phyloP scores from a whole-genome alignment of 345 rosid species.

The Stellera chamaejasme region DNA sequence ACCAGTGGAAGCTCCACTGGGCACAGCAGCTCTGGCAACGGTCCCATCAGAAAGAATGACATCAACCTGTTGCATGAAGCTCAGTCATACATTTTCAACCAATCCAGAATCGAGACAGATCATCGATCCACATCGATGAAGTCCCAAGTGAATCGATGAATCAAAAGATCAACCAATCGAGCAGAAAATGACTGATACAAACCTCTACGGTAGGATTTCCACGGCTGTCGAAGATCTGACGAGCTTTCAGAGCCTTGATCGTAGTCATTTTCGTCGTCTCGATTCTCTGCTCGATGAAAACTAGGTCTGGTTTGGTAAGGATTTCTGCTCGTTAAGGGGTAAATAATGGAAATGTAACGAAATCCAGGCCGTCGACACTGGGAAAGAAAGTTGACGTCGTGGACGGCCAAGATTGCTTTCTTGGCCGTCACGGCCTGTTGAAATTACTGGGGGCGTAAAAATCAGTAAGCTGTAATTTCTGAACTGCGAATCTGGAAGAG shows the following conservation, averaged over 20 bases:
- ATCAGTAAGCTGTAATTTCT: too few species aligned
- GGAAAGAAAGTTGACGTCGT: background rate
- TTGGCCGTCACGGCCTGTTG: conserved; percentile 1
- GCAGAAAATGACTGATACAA: conserved; percentile 3
- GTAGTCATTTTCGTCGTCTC: conserved; percentile 16
- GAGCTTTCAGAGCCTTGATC: conserved; percentile 35
- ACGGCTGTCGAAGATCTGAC: conserved; percentile 78
- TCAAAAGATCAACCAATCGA: background rate
- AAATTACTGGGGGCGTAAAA: background rate
- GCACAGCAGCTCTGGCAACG: conserved; percentile 57
- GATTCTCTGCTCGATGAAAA: background rate
- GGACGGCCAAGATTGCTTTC: conserved; percentile 11
- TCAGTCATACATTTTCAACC: background rate
- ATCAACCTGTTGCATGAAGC: conserved; percentile 31
- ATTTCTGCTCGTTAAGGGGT: background rate
- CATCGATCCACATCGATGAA: background rate
- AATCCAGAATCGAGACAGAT: background rate
- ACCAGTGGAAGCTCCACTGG: conserved; percentile 76
- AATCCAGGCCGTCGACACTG: conserved; percentile 17
- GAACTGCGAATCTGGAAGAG: too few species aligned
- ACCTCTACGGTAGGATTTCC: conserved; percentile 79
- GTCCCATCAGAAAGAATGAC: conserved; percentile 32
- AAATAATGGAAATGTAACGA: background rate
- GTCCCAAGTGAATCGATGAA: background rate
- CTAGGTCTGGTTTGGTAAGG: background rate